These are phyloP conservation scores for Citrus sinensis DNA, from an alignment of 345 rosid genomes.

Conservation along the genomic window DNA sequence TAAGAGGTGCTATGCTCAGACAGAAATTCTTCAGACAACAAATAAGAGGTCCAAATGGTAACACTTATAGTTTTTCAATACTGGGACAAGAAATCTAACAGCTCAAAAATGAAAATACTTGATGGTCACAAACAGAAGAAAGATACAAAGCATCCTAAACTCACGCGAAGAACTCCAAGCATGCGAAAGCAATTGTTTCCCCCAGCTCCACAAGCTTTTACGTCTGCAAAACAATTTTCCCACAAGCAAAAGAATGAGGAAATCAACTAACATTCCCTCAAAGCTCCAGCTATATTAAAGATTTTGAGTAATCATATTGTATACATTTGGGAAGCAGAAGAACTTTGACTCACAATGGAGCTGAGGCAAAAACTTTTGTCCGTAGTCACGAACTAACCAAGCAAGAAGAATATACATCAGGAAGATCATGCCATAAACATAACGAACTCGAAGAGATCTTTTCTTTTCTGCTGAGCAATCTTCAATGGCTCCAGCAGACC, in stretches of 20 bases:
- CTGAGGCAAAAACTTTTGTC: conserved; percentile 44
- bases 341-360: conserved; percentile 46
- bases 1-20: too few species aligned
- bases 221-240: conserved; percentile 39
- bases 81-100: neutral
- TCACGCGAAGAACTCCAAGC: conserved; percentile 83
- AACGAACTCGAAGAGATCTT: conserved; percentile 59
- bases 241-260: neutral
- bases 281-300: neutral
- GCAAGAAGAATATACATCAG: conserved; percentile 61
- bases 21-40: neutral
- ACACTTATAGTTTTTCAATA: neutral
- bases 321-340: neutral
- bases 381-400: conserved; percentile 90
- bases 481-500: conserved; percentile 11
- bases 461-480: conserved; percentile 40
- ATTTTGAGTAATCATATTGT: neutral
- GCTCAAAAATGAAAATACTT: neutral
- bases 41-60: neutral
- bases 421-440: conserved; percentile 66
- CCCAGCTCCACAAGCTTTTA: conserved; percentile 57
- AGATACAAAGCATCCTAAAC: conserved; percentile 93
- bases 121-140: conserved; percentile 5
- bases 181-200: conserved; percentile 63
- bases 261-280: neutral